Base-by-base conservation (phyloP, 306 rosid species). In the Geum urbanum region DNA sequence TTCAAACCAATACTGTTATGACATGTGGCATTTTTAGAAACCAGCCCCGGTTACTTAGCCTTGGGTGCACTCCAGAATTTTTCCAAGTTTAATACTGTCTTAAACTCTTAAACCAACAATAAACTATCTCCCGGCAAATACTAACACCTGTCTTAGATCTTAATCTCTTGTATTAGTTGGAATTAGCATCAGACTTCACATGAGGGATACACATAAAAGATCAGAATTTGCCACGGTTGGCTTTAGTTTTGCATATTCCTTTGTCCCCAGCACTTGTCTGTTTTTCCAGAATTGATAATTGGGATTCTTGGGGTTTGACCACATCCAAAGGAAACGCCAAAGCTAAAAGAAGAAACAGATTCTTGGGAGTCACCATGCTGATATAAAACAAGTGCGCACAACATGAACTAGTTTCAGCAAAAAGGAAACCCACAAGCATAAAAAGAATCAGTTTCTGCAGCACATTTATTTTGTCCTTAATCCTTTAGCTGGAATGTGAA, bases 241-340 rank as follows among this genome's bases (percentile, higher is more conserved):
- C 48, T 50, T 35, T 50, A 7, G 35, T 44, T 66, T 14, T 66
- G 70, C 22, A 50, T 67, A 67, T 67, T 50, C 60, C 19, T 7
- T n/a, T 35, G 60, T 67, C 71, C 71, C 71, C 47, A 67, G 47
- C 60, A 37, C 8, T 51, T 2, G 57, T 66, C 48, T 67, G 72
- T 67, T 50, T 9, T 61, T 61, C n/a, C 14, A n/a, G 20, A 47
- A 4, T 66, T 66, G 57, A 27, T 47, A 14, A 50, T n/a, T 52
- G 58, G 71, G 44, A 27, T 48, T 66, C 58, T 49, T 15, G 59
- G 46, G 61, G 2, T 50, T 66, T 68, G 62, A 68, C 72, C 19
- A 52, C 19, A 37, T 9, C 37, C 72, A 37, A 67, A 67, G 19
- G 49, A 40, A 50, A 68, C 49, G 71, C 58, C 71, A 32, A 48